Conservation (phyloP, 148 eudicot species). For the Rhododendron kiyosumense region DNA sequence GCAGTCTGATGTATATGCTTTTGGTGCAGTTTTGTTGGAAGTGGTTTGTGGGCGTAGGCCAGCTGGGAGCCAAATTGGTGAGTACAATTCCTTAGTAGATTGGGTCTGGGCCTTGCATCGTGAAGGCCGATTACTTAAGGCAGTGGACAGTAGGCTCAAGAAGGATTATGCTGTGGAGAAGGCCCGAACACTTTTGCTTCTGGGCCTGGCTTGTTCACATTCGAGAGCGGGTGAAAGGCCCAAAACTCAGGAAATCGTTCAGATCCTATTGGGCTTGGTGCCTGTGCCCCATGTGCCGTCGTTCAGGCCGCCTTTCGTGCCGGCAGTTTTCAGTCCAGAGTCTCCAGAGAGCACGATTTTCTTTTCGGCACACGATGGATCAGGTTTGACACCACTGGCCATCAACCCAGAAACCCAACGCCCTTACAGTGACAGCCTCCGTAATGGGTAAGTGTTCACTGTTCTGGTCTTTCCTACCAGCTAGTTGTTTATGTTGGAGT, state of each 20-base stretch:
- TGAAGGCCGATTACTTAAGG: conserved; percentile 47
- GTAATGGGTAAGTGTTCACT: conserved; percentile 5
- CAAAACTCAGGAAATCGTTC: conserved; percentile 39
- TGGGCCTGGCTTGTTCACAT: conserved; percentile 77
- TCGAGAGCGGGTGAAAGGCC: conserved; percentile 62
- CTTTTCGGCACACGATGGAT: conserved; percentile 2
- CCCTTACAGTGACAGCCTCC: background rate
- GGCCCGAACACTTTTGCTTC: conserved; percentile 47
- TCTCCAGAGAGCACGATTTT: background rate
- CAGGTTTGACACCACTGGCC: conserved; percentile 20
- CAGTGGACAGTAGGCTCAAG: conserved; percentile 47
- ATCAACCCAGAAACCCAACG: background rate
- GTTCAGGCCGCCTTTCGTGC: conserved; percentile 65
- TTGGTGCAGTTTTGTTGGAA: conserved; percentile 68
- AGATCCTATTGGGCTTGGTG: conserved; percentile 52
- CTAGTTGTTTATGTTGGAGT: background rate
- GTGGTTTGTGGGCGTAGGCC: conserved; percentile 64
- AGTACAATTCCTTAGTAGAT: conserved; percentile 44
- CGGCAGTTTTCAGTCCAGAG: conserved; percentile 26
- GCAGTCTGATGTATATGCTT: conserved; percentile 67
- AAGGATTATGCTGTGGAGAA: conserved; percentile 40
- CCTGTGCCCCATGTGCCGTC: conserved; percentile 56
- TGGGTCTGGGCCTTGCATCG: conserved; percentile 88
- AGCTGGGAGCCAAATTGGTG: conserved; percentile 39
- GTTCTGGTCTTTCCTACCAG: background rate